phyloP scores from a whole-genome alignment of 306 rosid species.

The Trifolium repens region DNA sequence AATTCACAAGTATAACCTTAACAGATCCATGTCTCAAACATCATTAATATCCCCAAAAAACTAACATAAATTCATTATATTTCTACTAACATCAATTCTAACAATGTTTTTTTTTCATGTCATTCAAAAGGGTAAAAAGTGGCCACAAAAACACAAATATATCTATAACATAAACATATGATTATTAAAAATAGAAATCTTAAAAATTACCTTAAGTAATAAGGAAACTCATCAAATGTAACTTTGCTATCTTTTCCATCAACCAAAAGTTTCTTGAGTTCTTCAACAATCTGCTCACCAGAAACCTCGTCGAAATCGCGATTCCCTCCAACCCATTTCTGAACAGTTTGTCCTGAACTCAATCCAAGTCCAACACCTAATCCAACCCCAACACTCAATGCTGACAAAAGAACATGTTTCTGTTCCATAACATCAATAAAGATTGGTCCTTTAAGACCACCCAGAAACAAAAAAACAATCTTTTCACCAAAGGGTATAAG shows the following conservation, averaged over 20 bases:
- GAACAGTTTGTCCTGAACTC: slow-evolving; percentile 75
- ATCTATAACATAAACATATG: neutral
- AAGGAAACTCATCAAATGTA: slow-evolving; percentile 80
- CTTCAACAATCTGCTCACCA: slow-evolving; percentile 70
- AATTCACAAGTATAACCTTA: slow-evolving; percentile 38
- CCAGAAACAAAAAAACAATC: neutral
- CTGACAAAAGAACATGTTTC: slow-evolving; percentile 88
- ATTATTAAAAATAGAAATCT: neutral
- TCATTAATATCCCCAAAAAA: neutral
- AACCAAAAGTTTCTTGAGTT: slow-evolving; percentile 64
- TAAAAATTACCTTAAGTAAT: slow-evolving; percentile 75
- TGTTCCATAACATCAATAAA: slow-evolving; percentile 68
- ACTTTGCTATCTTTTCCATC: slow-evolving; percentile 66
- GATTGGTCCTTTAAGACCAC: slow-evolving; percentile 38
- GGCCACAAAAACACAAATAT: slow-evolving; percentile 1
- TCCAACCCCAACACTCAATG: slow-evolving; percentile 96
- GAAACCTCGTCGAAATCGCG: slow-evolving; percentile 62
- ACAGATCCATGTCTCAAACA: slow-evolving; percentile 44
- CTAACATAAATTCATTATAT: slow-evolving; percentile 7
- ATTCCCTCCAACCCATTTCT: slow-evolving; percentile 82
- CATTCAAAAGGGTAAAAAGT: slow-evolving; percentile 20
- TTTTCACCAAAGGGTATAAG: slow-evolving; percentile 42
- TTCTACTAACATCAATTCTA: slow-evolving; percentile 15
- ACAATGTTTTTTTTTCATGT: slow-evolving; percentile 12
- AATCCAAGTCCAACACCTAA: slow-evolving; percentile 90